Evolutionary conservation across 352 stramenopile genomes (phyloP), one percentile per base, ranked within the genome.

Genomic region (Saprolegnia parasitica): DNA sequence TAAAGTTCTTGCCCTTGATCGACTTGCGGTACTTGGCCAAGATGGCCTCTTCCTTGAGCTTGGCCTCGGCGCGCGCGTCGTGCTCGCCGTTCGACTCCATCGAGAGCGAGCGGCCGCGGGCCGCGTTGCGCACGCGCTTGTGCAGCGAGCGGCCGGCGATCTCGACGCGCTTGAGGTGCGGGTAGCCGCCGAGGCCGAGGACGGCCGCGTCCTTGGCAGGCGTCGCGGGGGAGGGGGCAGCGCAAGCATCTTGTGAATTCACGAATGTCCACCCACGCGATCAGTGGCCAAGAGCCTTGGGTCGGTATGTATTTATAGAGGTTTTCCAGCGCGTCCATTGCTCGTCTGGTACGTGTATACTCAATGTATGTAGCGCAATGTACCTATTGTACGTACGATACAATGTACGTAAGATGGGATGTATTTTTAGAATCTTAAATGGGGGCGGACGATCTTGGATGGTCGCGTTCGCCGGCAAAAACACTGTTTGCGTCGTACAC

Each of bases 21-120:
- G 77, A 88, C 75, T 89, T 89, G 65, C 81, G 79, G 75, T 93
- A 93, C 75, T 93, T 93, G 61, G 79, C 79, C 16, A 93, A 72
- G 24, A 88, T 78, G 6, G 73, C 76, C 47, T 81, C 86, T 65
- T 93, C 86, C 65, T 87, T 68, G 73, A 88, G 88, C 65, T 81
- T 79, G 65, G 81, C 70, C n/a, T 76, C 75, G 49, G 87, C 80
- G 61, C 83, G 83, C 10, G 76, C 74, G 21, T 81, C 71, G 39
- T 82, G 80, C 16, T 91, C 84, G 54, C 91, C 86, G 67, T 89
- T 67, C 50, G 81, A 84, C 68, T 93, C 86, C 76, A 81, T 89
- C 63, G 80, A 89, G 54, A 83, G 81, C 60, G 86, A 93, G 42
- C 86, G 86, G 3, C 86, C 86, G 45, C 86, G 86, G 45, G 78